Evolutionary conservation across 1,284 basidiomycete species (phyloP), one percentile per base, ranked within the genome.

Genomic region (Tilletia caries): DNA sequence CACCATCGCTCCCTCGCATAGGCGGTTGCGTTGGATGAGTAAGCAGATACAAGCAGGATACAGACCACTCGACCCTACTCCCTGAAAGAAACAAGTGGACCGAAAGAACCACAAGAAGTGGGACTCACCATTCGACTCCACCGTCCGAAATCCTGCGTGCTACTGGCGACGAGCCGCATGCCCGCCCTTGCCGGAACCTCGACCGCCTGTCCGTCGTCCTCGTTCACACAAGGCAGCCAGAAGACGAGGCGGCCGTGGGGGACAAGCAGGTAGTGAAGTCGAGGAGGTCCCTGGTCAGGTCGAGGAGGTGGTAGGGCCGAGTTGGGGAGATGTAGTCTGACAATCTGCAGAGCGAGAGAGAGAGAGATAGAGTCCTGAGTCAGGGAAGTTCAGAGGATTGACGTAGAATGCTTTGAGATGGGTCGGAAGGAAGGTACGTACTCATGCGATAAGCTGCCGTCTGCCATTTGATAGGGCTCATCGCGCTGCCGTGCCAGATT

Each of bases 201-300:
- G 58, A 69, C 64, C 6, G 32, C 27, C 20, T 72, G 65, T 34
- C 58, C 60, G 23, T 50, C 68, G 18, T 68, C 69, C 66, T 76
- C 67, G 43, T 71, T 79, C 72, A 81, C 77, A 3, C 76, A 78
- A 5, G 82, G 81, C 37, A 83, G 65, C 78, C 79, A 86, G 95
- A 96, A 97, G 0, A 98, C 95, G 8, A 99, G 88, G 43, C 96
- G 86, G 18, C 96, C 96, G 20, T 87, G 87, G 0, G 92, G 92
- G 70, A 89, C 91, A 32, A 99, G 87, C 65, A 98, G 86, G 82
- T 92, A 92, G 66, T 93, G 88, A 94, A 88, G 32, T 90, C 83
- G 34, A 98, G 88, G 13, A 99, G 88, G 80, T 98, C 95, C 29
- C 86, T 79, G 2, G 91, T 89, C 34, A 98, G 87, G 70, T 90